These are phyloP conservation scores for Microbotryum intermedium DNA, from an alignment of 1,284 basidiomycete species.

Conservation along the genomic window DNA sequence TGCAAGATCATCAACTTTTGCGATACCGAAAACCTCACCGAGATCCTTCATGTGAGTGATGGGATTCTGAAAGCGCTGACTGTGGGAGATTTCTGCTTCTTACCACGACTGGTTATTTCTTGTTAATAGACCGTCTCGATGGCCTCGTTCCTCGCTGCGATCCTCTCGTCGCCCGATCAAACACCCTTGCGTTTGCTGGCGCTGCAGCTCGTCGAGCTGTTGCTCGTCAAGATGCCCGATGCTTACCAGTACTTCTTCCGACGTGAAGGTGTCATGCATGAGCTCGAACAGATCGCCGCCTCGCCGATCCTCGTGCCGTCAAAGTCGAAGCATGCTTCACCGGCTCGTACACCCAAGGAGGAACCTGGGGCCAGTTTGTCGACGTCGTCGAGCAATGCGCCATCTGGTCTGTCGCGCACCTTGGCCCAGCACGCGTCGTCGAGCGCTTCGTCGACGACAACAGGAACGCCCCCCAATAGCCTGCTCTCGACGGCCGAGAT, in stretches of 20 bases:
- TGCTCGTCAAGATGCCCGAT: conserved; percentile 67
- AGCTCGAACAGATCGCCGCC: conserved; percentile 66
- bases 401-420: not conserved
- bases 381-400: not conserved
- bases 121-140: conserved; percentile 66
- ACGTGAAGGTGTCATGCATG: conserved; percentile 87
- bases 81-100: not conserved
- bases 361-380: not conserved
- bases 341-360: not conserved
- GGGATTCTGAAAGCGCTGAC: not conserved
- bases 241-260: conserved; percentile 80
- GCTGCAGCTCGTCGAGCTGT: conserved; percentile 80
- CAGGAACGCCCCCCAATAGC: not conserved
- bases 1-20: conserved; percentile 83
- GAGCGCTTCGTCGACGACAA: not conserved
- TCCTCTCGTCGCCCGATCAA: conserved; percentile 82
- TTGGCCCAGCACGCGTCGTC: not conserved
- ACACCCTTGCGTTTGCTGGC: conserved; percentile 73
- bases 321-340: conserved; percentile 46
- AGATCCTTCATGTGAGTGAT: conserved; percentile 59
- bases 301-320: conserved; percentile 45
- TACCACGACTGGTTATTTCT: not conserved
- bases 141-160: conserved; percentile 82
- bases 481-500: conserved; percentile 16
- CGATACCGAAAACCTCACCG: conserved; percentile 62